Base-by-base conservation (phyloP, 2,329 filamentous ascomycete species). In the Fusarium cicatricum region DNA sequence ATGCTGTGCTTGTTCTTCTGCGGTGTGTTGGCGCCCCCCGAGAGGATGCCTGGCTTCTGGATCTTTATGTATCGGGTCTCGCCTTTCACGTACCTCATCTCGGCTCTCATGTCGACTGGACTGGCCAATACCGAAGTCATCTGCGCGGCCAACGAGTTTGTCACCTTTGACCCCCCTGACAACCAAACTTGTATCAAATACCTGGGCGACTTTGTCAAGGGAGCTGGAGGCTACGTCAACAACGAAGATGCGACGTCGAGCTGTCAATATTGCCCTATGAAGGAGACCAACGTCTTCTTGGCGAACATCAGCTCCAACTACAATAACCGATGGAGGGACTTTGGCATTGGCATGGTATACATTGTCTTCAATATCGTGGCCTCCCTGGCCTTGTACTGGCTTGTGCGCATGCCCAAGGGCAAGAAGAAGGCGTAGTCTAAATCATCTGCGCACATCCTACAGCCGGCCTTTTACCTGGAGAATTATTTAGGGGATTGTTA, bases 61-160 rank as follows among this genome's bases (percentile, higher is more conserved):
- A 85, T 86, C 64, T 89, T 87, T 76, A 87, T 90, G 83, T 90
- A 90, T 72, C 82, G 87, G 32, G 75, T 89, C 36, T 89, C 85
- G 0, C 89, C 89, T 0, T 86, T 74, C 23, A 74, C 70, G 2
- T 75, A 74, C 26, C 52, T 71, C 2, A 58, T 67, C 4, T 69
- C 65, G 1, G 54, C 69, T 3, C 62, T 73, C 8, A 8, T 74
- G 14, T 60, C 69, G 1, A 65, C 69, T 0, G 70, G 68, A 4
- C 49, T 74, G 3, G 70, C 68, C 4, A 71, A 71, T 23, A 58
- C 62, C 0, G 11, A 42, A 1, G 68, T 72, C 2, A 66, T 49
- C 0, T 94, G 91, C 71, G 82, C 87, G 1, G 39, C 65, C 5
- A 89, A 88, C 66, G 91, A 95, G 72, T 80, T 83, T 52, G 76